phyloP scores from a whole-genome alignment of 2,329 filamentous ascomycete species.

The Pseudogymnoascus sp. region DNA sequence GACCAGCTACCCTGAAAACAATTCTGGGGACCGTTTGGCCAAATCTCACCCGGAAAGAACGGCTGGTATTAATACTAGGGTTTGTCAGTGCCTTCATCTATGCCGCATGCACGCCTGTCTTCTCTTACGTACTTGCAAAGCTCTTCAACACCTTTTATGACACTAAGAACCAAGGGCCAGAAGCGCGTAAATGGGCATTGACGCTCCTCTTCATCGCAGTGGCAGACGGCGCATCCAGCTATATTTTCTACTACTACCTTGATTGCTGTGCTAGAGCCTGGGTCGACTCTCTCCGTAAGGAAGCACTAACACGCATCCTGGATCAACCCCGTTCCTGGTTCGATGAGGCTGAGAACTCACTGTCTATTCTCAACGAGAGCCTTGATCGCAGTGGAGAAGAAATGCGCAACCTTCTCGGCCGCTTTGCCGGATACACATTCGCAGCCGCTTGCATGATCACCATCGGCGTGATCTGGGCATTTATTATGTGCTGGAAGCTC shows the following conservation, averaged over 20 bases:
- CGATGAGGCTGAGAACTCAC: slow-evolving; percentile 55
- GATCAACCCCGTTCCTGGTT: slow-evolving; percentile 75
- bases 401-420: slow-evolving; percentile 71
- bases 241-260: slow-evolving; percentile 59
- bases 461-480: slow-evolving; percentile 65
- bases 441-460: slow-evolving; percentile 57
- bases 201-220: slow-evolving; percentile 59
- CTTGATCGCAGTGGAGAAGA: slow-evolving; percentile 80
- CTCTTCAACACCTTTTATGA: slow-evolving; percentile 63
- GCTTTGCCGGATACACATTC: slow-evolving; percentile 64
- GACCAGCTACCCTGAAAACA: slow-evolving; percentile 32
- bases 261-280: slow-evolving; percentile 55
- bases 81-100: slow-evolving; percentile 54
- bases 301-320: slow-evolving; percentile 61
- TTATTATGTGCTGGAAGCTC: slow-evolving; percentile 68
- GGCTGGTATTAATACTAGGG: slow-evolving; percentile 48
- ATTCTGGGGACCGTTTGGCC: slow-evolving; percentile 67
- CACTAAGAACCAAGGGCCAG: slow-evolving; percentile 21
- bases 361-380: slow-evolving; percentile 56
- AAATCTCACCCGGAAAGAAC: slow-evolving; percentile 42
- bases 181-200: slow-evolving; percentile 51
- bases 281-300: slow-evolving; percentile 61
- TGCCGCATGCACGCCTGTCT: slow-evolving; percentile 60
- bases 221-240: slow-evolving; percentile 56
- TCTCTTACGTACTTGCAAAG: slow-evolving; percentile 67